Conservation (phyloP, 2,329 filamentous ascomycete species). For the Pezicula rhizophila region DNA sequence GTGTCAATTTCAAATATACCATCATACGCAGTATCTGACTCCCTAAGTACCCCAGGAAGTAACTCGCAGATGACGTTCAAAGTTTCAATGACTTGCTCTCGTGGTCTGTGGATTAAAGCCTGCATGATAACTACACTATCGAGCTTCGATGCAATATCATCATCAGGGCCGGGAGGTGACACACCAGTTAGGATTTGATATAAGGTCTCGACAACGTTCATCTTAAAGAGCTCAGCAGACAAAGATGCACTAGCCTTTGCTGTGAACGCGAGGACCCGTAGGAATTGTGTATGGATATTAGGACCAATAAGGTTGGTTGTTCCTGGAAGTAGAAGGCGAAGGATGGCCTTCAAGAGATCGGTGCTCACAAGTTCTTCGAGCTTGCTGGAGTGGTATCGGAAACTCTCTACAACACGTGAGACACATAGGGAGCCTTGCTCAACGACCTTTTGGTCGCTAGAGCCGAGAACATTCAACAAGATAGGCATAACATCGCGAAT, state of each 20-base stretch:
- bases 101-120: conserved; percentile 87
- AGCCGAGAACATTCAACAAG: conserved; percentile 80
- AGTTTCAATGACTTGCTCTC: conserved; percentile 95
- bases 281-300: conserved; percentile 92
- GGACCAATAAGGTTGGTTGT: conserved; percentile 92
- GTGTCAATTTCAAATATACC: conserved; percentile 39
- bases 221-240: conserved; percentile 85
- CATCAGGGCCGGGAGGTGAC: conserved; percentile 74
- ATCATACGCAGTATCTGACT: conserved; percentile 37
- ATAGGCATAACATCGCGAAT: conserved; percentile 96
- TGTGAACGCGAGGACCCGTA: conserved; percentile 84
- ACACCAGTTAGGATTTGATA: conserved; percentile 97
- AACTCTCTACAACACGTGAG: conserved; percentile 93
- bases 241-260: conserved; percentile 81
- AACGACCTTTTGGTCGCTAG: conserved; percentile 92
- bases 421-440: conserved; percentile 96
- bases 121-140: conserved; percentile 99
- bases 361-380: conserved; percentile 89
- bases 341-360: conserved; percentile 75
- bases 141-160: conserved; percentile 77
- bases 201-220: conserved; percentile 94
- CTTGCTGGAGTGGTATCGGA: conserved; percentile 80
- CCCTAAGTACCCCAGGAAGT: conserved; percentile 65
- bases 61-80: conserved; percentile 96
- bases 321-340: conserved; percentile 83